Base-by-base conservation (phyloP, 768 basidiomycete genomes). In the Rickenella mellea region DNA sequence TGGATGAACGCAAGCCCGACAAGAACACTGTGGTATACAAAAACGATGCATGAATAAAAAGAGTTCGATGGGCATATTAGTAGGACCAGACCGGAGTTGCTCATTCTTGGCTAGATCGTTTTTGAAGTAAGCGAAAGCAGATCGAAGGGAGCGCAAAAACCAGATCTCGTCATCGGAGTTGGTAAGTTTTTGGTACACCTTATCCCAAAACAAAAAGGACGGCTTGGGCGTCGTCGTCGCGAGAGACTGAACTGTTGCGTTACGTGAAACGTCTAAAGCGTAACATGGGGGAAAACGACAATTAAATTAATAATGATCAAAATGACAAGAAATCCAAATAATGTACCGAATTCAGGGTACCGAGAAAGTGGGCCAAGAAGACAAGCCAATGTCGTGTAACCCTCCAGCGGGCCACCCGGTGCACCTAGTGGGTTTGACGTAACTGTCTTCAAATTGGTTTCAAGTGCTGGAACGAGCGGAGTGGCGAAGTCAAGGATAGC, bases 181-280 rank as follows among this genome's bases (percentile, higher is more conserved):
- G 6, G 66, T 62, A 12, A 83, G 49, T 55, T 87, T 90, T 45
- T 80, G 75, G 52, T 89, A 91, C 0, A 88, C 78, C 56, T 86
- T 91, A 41, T 94, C 91, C 76, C 78, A 89, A 11, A 93, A 51
- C 29, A 97, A 59, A 63, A 96, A 96, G 1, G 85, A 82, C 0
- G 89, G 85, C 55, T 90, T 96, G 19, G 73, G 62, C 11, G 66
- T 63, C 0, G 76, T 59, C 4, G 59, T 58, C 14, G 58, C 54
- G n/a, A 85, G 56, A 1, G 69, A 60, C 26, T 70, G 65, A n/a
- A 75, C 48, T 2, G 60, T 58, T 22, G 70, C 39, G 55, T 78
- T 78, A 49, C 63, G 66, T 19, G 70, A 62, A 17, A 75, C 67
- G 8, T 65, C 40, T 74, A 68, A 41, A 67, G 80, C 70, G 51